Base-by-base conservation (phyloP, 805 yeast species). In the Ogataea saltuana region DNA sequence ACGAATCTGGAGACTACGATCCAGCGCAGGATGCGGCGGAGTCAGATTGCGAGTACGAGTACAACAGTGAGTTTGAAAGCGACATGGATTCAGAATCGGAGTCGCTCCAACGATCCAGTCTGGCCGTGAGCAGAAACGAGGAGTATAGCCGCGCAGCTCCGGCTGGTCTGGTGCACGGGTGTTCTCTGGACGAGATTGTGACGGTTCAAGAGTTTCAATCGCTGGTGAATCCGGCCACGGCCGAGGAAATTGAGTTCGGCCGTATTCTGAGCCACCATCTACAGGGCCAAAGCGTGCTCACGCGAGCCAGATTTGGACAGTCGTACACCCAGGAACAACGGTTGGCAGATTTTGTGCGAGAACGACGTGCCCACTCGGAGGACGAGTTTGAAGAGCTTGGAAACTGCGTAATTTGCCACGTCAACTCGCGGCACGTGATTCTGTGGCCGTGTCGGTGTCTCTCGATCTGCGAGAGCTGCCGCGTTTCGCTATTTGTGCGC, bases 371-470 rank as follows among this genome's bases (percentile, higher is more conserved):
- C 17, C 21, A 16, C 23, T 10, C 15, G 16, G 26, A 35, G 15
- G 17, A 44, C n/a, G 51, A 42, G 11, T 34, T 34, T 11, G 30
- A 43, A 9, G 56, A 54, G 7, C 51, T 78, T 11, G 67, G 69
- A 5, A 68, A 70, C 5, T 89, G 97, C 64, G 95, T 87, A 6
- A 83, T 90, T 2, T 90, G 97, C 60, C 91, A 85, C 53, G 71
- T 74, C 4, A 79, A 83, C 45, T 76, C 80, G 4, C 72, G 97
- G 51, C 85, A 83, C 44, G 77, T 90, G 31, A 81, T 90, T 7
- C 69, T 91, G 3, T 90, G 97, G 97, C 97, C 97, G 0, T 90
- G 97, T 60, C 78, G 80, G 54, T 90, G 97, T 62, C 78, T 90
- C 43, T 89, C 96, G 0, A 70, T 90, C 4, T 90, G 97, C 63